A percentile compares a stretch with the other conserved stretches of the same genome.
These are phyloP conservation scores for Collybia nuda DNA, from an alignment of 768 basidiomycete species.

Conservation along the genomic window DNA sequence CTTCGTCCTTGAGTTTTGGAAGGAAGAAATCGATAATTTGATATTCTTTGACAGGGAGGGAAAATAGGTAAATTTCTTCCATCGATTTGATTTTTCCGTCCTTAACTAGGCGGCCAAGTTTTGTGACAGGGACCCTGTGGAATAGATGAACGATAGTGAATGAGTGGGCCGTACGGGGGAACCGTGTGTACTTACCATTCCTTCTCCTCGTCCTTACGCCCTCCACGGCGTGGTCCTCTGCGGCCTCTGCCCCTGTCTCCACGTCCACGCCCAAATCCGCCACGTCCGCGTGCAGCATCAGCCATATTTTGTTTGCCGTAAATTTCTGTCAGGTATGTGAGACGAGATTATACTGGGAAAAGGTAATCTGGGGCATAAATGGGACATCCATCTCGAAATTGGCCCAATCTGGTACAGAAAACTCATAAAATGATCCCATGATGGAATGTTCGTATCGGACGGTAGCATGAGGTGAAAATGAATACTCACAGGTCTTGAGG, in stretches of 20 bases:
- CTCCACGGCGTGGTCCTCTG: constrained; percentile 90
- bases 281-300: constrained; percentile 73
- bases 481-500: constrained; percentile 38
- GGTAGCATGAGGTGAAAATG: constrained; percentile 3
- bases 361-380: constrained; percentile 39
- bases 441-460: constrained; percentile 7
- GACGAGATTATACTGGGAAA: constrained; percentile 16
- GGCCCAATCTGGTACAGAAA: constrained; percentile 7
- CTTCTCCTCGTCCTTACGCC: constrained; percentile 99
- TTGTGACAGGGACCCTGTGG: constrained; percentile 92
- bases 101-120: constrained; percentile 98
- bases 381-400: constrained; percentile 48
- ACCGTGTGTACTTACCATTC: constrained; percentile 73
- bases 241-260: constrained; percentile 90
- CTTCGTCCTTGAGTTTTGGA: constrained; percentile 98
- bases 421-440: neutral
- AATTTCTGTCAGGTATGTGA: constrained; percentile 10
- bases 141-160: constrained; percentile 9
- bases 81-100: constrained; percentile 99
- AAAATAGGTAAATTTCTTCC: constrained; percentile 99
- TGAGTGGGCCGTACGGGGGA: neutral
- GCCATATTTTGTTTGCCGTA: constrained; percentile 57
- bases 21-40: constrained; percentile 99
- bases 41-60: constrained; percentile 98
- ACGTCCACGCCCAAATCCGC: constrained; percentile 83